These are phyloP conservation scores for Phialemonium atrogriseum DNA, from an alignment of 2,329 filamentous ascomycete species.

Conservation along the genomic window DNA sequence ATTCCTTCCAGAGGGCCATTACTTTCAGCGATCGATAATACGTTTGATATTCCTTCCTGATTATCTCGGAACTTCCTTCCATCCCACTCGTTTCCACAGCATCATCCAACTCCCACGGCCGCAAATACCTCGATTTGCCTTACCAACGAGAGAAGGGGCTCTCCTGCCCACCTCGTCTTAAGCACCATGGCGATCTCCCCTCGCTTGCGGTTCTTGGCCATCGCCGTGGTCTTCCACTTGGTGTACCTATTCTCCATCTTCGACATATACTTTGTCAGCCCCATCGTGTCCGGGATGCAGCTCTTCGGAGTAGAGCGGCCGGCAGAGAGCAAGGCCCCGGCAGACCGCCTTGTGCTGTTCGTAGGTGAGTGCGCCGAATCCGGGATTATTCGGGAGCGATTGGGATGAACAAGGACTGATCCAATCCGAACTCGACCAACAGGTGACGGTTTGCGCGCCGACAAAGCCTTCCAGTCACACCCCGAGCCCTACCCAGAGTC, in stretches of 20 bases:
- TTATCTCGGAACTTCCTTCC: no score
- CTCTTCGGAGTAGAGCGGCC: constrained; percentile 63
- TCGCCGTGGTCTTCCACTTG: constrained; percentile 87
- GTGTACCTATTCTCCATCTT: constrained; percentile 95
- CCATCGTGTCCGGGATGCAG: constrained; percentile 92
- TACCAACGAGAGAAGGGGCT: no score
- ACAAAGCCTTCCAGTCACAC: constrained; percentile 94
- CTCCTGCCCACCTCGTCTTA: constrained; percentile 1
- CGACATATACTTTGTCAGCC: constrained; percentile 97
- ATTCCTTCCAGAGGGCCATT: no score
- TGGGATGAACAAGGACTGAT: no score
- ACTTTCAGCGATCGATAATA: no score
- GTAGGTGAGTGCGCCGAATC: constrained; percentile 56
- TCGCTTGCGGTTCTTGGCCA: constrained; percentile 75
- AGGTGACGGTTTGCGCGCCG: constrained; percentile 89
- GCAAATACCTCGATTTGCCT: no score
- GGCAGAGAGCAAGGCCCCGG: constrained; percentile 57
- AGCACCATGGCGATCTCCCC: constrained; percentile 43
- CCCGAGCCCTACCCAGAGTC: constrained; percentile 72
- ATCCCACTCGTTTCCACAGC: no score
- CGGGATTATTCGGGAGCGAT: constrained; percentile 4
- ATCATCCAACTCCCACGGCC: no score
- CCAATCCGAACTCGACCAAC: constrained; percentile 1
- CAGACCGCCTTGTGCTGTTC: constrained; percentile 84
- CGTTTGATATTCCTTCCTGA: no score